Percentiles rank a stretch among this genome's conserved stretches.
These are phyloP conservation scores for Fusarium subglutinans DNA, from an alignment of 2,329 filamentous ascomycete genomes.

Conservation along the genomic window DNA sequence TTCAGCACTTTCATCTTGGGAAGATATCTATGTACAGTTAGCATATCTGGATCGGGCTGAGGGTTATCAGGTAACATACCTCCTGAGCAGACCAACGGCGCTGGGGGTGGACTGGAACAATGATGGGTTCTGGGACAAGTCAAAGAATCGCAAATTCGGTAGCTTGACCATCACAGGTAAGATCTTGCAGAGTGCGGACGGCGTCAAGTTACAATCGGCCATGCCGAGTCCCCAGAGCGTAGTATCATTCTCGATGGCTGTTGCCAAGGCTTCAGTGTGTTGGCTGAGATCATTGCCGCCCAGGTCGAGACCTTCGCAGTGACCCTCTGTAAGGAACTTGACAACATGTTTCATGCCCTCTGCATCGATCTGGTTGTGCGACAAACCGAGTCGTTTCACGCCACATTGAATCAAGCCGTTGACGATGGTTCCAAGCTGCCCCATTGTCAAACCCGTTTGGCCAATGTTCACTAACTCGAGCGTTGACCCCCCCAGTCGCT, in stretches of 20 bases:
- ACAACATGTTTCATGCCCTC: constrained; percentile 80
- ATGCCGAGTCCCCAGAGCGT: constrained; percentile 84
- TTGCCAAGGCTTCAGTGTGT: constrained; percentile 62
- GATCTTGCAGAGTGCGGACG: constrained; percentile 76
- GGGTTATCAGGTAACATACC: constrained; percentile 58
- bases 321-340: constrained; percentile 77
- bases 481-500: constrained; percentile 77
- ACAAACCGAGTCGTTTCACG: constrained; percentile 81
- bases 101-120: constrained; percentile 80
- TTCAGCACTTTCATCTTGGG: constrained; percentile 82
- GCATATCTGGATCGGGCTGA: background rate
- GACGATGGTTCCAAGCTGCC: constrained; percentile 79
- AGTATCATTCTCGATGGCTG: constrained; percentile 61
- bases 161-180: constrained; percentile 78
- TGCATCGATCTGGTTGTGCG: constrained; percentile 79
- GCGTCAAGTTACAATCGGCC: constrained; percentile 83
- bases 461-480: constrained; percentile 87
- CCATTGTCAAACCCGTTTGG: constrained; percentile 76
- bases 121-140: constrained; percentile 87
- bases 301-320: constrained; percentile 88
- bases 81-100: constrained; percentile 77
- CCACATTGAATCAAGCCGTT: constrained; percentile 84
- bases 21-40: constrained; percentile 66
- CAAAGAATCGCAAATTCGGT: constrained; percentile 83
- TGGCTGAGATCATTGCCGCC: constrained; percentile 80